Base-by-base conservation (phyloP, 176 grass and related monocot genomes). In the Paspalum vaginatum region DNA sequence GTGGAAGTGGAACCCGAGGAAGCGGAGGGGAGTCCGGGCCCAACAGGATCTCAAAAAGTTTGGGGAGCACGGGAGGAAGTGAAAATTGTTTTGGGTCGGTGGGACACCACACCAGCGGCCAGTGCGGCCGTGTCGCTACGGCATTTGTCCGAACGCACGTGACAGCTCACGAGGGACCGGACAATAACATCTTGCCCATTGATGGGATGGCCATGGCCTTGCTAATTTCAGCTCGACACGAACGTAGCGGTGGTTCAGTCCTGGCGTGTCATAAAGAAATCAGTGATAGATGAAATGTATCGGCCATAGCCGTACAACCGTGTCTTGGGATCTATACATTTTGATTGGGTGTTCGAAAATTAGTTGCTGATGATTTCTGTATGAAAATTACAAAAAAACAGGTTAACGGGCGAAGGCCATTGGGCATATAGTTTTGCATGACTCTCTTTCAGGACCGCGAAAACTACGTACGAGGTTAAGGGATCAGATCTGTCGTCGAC, bases 1-100 rank as follows among this genome's bases (percentile, higher is more conserved):
- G 5, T 2, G 20, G 20, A 68, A 4, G 11, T 9, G 44, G 68
- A 27, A 27, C n/a, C n/a, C n/a, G n/a, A n/a, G n/a, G n/a, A n/a
- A 4, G 44, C 8, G n/a, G 7, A 32, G 68, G 22, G 24, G 49
- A 24, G 1, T 38, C 45, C 48, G 45, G 45, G 45, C 24, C 22
- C 68, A 70, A 44, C 45, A 65, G 56, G 74, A 47, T 63, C 75
- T 38, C 43, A 11, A 10, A 41, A 78, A 50, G 44, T 20, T 64
- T 15, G 68, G 18, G 45, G 45, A 25, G 45, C 65, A 68, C 6
- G 42, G 4, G 53, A 9, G 53, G 20, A 51, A 32, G 32, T 32
- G 32, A 32, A 32, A 32, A 32, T 32, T 32, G 32, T 32, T 32
- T 32, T 3, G 32, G 32, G 32, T 32, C 32, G 32, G 32, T 32